Conservation (phyloP, 2,329 filamentous ascomycete genomes). For the Colletotrichum musae region DNA sequence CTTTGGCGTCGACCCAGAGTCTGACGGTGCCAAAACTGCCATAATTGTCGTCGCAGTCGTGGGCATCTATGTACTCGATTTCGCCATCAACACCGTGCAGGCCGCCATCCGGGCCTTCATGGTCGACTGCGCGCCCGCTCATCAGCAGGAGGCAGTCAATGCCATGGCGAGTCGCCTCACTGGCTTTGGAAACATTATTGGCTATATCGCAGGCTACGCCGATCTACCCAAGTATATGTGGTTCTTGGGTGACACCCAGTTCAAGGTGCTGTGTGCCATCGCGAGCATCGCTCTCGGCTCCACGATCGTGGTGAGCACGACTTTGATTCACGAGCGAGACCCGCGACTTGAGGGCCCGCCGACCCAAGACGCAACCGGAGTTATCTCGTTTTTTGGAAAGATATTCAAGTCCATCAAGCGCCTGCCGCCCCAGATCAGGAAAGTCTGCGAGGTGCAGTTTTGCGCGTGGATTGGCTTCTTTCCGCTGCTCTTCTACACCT, state of each 20-base stretch:
- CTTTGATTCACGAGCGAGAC: conserved; percentile 82
- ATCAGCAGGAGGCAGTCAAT: conserved; percentile 95
- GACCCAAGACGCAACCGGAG: conserved; percentile 71
- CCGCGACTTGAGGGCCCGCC: conserved; percentile 79
- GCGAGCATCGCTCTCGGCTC: conserved; percentile 80
- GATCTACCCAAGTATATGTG: conserved; percentile 82
- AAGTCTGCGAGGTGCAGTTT: conserved; percentile 86
- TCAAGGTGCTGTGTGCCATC: conserved; percentile 91
- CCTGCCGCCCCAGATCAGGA: conserved; percentile 85
- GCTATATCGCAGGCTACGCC: conserved; percentile 89
- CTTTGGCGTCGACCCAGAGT: conserved; percentile 79
- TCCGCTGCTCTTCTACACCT: conserved; percentile 94
- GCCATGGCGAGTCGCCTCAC: conserved; percentile 92
- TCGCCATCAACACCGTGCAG: conserved; percentile 97
- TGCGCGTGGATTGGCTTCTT: conserved; percentile 97
- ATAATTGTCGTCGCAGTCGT: conserved; percentile 86
- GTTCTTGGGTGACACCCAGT: conserved; percentile 89
- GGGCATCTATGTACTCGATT: conserved; percentile 92
- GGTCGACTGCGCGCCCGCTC: conserved; percentile 90
- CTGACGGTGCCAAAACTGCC: conserved; percentile 72
- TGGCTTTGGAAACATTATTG: conserved; percentile 91
- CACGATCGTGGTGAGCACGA: conserved; percentile 80
- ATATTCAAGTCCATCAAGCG: conserved; percentile 83
- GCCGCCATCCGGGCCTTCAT: conserved; percentile 93
- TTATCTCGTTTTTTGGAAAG: conserved; percentile 84